phyloP scores from a whole-genome alignment of 768 basidiomycete genomes.

The Daedalea quercina region DNA sequence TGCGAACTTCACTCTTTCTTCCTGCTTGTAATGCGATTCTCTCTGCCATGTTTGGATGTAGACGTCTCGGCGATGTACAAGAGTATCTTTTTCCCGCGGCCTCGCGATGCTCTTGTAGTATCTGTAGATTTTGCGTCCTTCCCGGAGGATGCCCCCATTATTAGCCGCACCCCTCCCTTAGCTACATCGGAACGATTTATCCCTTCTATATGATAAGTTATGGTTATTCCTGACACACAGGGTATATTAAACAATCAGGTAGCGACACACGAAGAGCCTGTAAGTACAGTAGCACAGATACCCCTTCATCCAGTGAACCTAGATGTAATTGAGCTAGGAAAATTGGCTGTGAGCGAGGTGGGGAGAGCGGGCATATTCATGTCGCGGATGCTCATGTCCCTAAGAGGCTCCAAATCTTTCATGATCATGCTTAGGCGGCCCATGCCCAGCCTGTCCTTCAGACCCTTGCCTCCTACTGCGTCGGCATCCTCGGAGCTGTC shows the following conservation, averaged over 20 bases:
- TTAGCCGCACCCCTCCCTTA: neutral
- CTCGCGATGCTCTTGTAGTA: neutral
- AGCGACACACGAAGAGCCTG: neutral
- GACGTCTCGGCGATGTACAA: neutral
- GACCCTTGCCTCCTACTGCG: constrained; percentile 41
- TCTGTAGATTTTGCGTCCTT: neutral
- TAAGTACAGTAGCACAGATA: neutral
- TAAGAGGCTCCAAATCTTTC: constrained; percentile 76
- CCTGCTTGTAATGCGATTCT: neutral
- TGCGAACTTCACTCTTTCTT: neutral
- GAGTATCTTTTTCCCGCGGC: neutral
- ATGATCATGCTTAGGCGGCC: constrained; percentile 78
- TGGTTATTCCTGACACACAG: neutral
- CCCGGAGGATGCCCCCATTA: neutral
- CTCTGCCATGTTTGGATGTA: neutral
- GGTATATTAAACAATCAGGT: neutral
- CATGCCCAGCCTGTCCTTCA: constrained; percentile 56
- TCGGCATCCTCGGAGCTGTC: constrained; percentile 39
- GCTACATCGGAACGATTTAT: neutral
- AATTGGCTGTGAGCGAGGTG: constrained; percentile 33
- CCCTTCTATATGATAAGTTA: neutral
- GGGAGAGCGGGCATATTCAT: constrained; percentile 45
- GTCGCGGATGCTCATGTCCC: constrained; percentile 40
- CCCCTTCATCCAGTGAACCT: neutral
- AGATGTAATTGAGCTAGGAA: neutral